Evolutionary conservation across 2,329 filamentous ascomycete species (phyloP).

Genomic region (Fusarium sp.): DNA sequence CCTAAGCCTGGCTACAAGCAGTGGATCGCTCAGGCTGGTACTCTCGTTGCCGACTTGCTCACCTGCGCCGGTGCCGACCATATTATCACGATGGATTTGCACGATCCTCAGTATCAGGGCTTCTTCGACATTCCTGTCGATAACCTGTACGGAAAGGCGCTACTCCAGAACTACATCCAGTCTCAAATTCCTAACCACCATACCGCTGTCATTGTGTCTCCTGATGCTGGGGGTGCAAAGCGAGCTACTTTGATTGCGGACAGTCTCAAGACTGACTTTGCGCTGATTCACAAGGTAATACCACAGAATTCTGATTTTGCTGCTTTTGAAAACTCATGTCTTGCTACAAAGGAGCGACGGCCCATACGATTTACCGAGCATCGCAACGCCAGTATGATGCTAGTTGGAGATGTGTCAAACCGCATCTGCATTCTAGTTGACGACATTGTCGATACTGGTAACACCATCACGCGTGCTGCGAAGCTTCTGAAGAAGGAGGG

Average conservation of each 20-base stretch:
- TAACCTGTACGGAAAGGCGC: slow-evolving; percentile 88
- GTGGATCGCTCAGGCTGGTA: slow-evolving; percentile 98
- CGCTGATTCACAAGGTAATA: slow-evolving; percentile 91
- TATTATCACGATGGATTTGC: slow-evolving; percentile 97
- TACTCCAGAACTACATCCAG: slow-evolving; percentile 77
- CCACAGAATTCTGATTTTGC: slow-evolving; percentile 33
- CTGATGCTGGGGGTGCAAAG: slow-evolving; percentile 96
- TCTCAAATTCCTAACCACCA: slow-evolving; percentile 85
- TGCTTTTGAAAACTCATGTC: slow-evolving; percentile 50
- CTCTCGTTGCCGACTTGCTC: slow-evolving; percentile 90
- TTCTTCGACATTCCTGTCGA: slow-evolving; percentile 99
- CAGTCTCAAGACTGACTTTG: slow-evolving; percentile 92
- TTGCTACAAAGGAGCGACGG: slow-evolving; percentile 75
- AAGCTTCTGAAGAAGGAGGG: slow-evolving; percentile 97
- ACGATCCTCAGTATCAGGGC: slow-evolving; percentile 96
- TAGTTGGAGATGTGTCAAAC: slow-evolving; percentile 86
- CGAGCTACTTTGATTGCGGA: slow-evolving; percentile 95
- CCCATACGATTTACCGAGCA: slow-evolving; percentile 88
- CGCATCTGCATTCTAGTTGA: slow-evolving; percentile 91
- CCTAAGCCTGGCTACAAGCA: slow-evolving; percentile 95
- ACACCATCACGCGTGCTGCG: slow-evolving; percentile 95
- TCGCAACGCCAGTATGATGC: slow-evolving; percentile 94
- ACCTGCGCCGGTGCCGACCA: slow-evolving; percentile 97
- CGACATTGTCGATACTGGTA: slow-evolving; percentile 94
- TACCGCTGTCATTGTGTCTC: slow-evolving; percentile 91